Evolutionary conservation across 2,329 filamentous ascomycete species (phyloP).

Genomic region (Myriangium duriaei): DNA sequence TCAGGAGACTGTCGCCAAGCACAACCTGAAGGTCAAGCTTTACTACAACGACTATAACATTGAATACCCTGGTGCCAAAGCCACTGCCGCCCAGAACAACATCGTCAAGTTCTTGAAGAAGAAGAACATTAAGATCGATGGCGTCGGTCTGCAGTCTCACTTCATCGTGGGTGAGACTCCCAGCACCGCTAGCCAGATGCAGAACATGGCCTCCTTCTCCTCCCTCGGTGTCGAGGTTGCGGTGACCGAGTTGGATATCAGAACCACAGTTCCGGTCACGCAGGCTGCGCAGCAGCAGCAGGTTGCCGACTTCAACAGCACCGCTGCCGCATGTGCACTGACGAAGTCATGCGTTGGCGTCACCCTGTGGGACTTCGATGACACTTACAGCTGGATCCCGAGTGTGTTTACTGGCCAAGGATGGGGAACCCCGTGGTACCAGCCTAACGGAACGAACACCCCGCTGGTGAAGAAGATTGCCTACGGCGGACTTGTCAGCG

Average conservation of each 20-base stretch:
- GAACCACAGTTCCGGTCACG: slow-evolving; percentile 37
- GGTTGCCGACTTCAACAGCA: slow-evolving; percentile 33
- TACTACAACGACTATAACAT: slow-evolving; percentile 56
- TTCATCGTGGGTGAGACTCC: slow-evolving; percentile 45
- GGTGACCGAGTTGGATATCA: slow-evolving; percentile 50
- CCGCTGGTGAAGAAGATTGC: slow-evolving; percentile 13
- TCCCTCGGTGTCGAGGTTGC: slow-evolving; percentile 44
- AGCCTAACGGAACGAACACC: slow-evolving; percentile 13
- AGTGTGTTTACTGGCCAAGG: slow-evolving; percentile 26
- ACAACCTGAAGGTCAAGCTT: slow-evolving; percentile 44
- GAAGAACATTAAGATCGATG: slow-evolving; percentile 40
- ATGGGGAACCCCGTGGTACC: slow-evolving; percentile 21
- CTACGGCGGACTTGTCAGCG: too few species aligned
- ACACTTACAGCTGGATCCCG: slow-evolving; percentile 29
- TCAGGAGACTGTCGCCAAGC: slow-evolving; percentile 40
- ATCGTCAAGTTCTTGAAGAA: slow-evolving; percentile 26
- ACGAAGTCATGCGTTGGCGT: slow-evolving; percentile 27
- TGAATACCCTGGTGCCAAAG: slow-evolving; percentile 41
- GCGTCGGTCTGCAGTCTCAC: slow-evolving; percentile 51
- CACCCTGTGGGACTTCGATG: slow-evolving; percentile 30
- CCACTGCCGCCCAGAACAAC: slow-evolving; percentile 19
- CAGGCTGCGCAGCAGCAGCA: slow-evolving; percentile 33
- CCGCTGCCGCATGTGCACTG: slow-evolving; percentile 25
- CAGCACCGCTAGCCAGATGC: slow-evolving; percentile 30
- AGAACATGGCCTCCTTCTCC: slow-evolving; percentile 39